A percentile compares a stretch with the other conserved stretches of the same genome.
These are phyloP conservation scores for Colletotrichum sp. DNA, from an alignment of 2,329 filamentous ascomycete genomes.

Conservation along the genomic window DNA sequence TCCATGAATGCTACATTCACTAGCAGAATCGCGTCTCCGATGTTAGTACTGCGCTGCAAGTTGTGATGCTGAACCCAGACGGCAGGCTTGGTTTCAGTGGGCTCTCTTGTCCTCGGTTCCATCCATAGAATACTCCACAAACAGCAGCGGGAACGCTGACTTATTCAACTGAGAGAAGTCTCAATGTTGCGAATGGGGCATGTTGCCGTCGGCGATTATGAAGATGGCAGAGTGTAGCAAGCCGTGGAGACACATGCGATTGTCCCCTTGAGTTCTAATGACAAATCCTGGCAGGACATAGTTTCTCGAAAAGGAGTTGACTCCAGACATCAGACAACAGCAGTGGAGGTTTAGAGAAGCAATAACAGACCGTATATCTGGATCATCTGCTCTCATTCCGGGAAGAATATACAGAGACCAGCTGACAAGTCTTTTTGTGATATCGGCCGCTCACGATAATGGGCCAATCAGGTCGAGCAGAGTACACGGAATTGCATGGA, in stretches of 20 bases:
- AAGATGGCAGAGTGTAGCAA: too few relatives aligned
- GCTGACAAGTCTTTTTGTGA: background rate
- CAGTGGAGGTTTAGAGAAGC: background rate
- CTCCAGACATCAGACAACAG: fast-evolving
- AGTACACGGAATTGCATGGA: background rate
- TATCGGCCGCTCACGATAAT: background rate
- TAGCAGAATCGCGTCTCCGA: background rate
- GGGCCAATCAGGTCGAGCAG: fast-evolving
- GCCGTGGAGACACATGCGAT: too few relatives aligned
- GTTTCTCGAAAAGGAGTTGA: background rate
- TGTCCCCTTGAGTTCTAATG: background rate
- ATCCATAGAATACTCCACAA: background rate
- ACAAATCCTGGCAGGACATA: background rate
- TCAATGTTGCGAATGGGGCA: background rate
- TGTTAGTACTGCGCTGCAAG: background rate
- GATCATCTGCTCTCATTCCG: background rate
- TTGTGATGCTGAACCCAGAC: background rate
- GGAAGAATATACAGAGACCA: fast-evolving
- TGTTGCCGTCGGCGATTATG: too few relatives aligned
- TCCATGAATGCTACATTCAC: background rate
- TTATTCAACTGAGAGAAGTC: background rate
- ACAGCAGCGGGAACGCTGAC: background rate
- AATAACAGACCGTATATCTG: background rate
- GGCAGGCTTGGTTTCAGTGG: background rate
- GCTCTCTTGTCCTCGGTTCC: background rate